Evolutionary conservation across 2,329 filamentous ascomycete genomes (phyloP), one percentile per base, ranked within the genome.

Genomic region (Ceratocystiopsis sp.): DNA sequence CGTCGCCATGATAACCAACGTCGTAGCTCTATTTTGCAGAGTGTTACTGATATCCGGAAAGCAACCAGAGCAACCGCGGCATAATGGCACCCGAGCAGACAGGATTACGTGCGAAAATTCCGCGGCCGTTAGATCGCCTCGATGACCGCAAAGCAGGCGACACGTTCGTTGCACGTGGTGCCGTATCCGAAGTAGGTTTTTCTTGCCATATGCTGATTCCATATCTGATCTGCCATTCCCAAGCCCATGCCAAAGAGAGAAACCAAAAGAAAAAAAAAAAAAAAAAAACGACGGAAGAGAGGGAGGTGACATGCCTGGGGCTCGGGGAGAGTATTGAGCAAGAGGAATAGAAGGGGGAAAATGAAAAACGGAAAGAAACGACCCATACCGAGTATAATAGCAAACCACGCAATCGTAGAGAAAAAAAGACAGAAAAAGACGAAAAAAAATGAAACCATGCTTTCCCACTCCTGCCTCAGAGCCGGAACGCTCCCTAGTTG

Each of bases 401-500:
- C 13, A 35, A 13, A 35, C 35, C 10, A 18, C 8, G 29, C 21
- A 39, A 39, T 35, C 16, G 35, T 21, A 35, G 29, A 39, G 37
- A 35, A 38, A 29, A 34, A 40, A 35, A 38, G 5, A 29, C 8
- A 35, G 5, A 29, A 16, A 35, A 36, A 38, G 8, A 34, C 41
- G 38, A 40, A 35, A 40, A 35, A 38, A 35, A 32, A 38, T 25
- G 17, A 35, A 29, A 9, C 25, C 25, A 4, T 29, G 10, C 25
- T 29, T 8, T 29, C 25, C 4, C 25, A 2, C 4, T 11, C 25
- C 25, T 7, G 25, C 13, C n/a, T 35, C 17, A 41, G 19, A 42
- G 46, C 29, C 35, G 21, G 18, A 41, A 25, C 38, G 36, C 29
- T 14, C 45, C 42, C 54, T 60, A 58, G 53, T 54, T 53, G 51